phyloP scores from a whole-genome alignment of 2,329 filamentous ascomycete genomes.

The Monosporascus sp. region DNA sequence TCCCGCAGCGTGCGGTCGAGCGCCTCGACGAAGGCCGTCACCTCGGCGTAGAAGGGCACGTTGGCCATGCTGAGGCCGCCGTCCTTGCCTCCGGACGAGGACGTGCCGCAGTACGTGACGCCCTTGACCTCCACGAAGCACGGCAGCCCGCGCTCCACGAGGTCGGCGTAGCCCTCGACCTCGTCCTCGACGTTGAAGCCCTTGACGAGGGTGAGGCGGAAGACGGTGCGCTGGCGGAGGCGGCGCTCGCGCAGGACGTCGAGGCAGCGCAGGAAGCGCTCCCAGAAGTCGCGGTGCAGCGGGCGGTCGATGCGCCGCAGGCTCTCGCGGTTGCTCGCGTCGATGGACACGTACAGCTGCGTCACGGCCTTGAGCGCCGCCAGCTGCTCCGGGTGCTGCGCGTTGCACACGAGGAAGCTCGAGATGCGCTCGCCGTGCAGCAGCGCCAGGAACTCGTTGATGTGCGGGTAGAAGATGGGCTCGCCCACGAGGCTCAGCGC shows the following conservation, averaged over 20 bases:
- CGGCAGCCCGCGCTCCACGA: slow-evolving; percentile 79
- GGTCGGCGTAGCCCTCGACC: slow-evolving; percentile 79
- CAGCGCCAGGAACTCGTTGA: slow-evolving; percentile 84
- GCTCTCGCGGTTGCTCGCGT: slow-evolving; percentile 84
- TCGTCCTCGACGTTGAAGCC: slow-evolving; percentile 97
- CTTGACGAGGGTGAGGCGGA: slow-evolving; percentile 91
- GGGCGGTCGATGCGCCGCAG: slow-evolving; percentile 86
- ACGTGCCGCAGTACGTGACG: slow-evolving; percentile 93
- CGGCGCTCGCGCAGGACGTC: slow-evolving; percentile 82
- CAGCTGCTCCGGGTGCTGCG: slow-evolving; percentile 89
- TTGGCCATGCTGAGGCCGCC: slow-evolving; percentile 96
- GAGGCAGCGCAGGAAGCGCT: slow-evolving; percentile 85
- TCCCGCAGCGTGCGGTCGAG: slow-evolving; percentile 63
- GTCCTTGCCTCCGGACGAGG: slow-evolving; percentile 68
- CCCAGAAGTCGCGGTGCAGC: slow-evolving; percentile 95
- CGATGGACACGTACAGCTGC: slow-evolving; percentile 93
- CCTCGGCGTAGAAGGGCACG: slow-evolving; percentile 92
- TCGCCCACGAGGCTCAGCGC: slow-evolving; percentile 89
- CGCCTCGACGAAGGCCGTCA: slow-evolving; percentile 73
- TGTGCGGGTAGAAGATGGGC: slow-evolving; percentile 97
- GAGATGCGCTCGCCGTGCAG: slow-evolving; percentile 84
- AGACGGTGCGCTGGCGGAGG: slow-evolving; percentile 85
- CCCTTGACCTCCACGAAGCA: slow-evolving; percentile 96
- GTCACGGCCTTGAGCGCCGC: slow-evolving; percentile 79
- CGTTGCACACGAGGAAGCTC: slow-evolving; percentile 94